These are phyloP conservation scores for Acanthochlamys bracteata DNA, from an alignment of 106 monocot genomes.

Conservation along the genomic window DNA sequence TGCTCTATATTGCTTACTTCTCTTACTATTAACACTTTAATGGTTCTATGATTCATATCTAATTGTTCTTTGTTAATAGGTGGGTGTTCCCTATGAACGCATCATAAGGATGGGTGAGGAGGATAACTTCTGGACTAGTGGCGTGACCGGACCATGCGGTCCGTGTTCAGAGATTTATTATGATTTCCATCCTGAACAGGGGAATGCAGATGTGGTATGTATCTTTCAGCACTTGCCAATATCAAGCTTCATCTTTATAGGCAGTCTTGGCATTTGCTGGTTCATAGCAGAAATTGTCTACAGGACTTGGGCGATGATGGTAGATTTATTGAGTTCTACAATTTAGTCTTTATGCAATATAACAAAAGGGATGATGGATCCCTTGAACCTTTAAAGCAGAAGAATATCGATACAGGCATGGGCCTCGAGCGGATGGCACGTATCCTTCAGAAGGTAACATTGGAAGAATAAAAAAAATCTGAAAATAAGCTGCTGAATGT, in stretches of 20 bases:
- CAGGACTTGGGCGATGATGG: slow-evolving; percentile 93
- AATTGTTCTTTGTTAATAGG: slow-evolving; percentile 28
- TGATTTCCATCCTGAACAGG: slow-evolving; percentile 87
- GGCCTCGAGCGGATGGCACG: slow-evolving; percentile 95
- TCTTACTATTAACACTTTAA: neutral
- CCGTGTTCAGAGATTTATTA: slow-evolving; percentile 99
- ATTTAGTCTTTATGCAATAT: slow-evolving; percentile 99
- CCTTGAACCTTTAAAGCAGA: slow-evolving; percentile 89
- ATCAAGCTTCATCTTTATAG: neutral
- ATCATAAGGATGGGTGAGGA: slow-evolving; percentile 93
- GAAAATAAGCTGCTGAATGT: neutral
- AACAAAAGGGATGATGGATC: slow-evolving; percentile 98
- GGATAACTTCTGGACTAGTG: slow-evolving; percentile 99
- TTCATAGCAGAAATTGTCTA: slow-evolving; percentile 22
- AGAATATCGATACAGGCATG: slow-evolving; percentile 99
- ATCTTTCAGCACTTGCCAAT: neutral
- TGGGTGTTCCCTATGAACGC: slow-evolving; percentile 73
- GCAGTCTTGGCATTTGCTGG: neutral
- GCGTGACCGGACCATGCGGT: slow-evolving; percentile 91
- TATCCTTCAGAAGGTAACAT: slow-evolving; percentile 86
- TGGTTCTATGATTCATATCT: neutral
- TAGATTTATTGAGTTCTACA: slow-evolving; percentile 97
- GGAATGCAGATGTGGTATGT: slow-evolving; percentile 59
- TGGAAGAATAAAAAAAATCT: neutral
- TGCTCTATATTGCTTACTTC: too few relatives aligned